phyloP scores from a whole-genome alignment of 139 green algal species.

The Tetraselmis chui region DNA sequence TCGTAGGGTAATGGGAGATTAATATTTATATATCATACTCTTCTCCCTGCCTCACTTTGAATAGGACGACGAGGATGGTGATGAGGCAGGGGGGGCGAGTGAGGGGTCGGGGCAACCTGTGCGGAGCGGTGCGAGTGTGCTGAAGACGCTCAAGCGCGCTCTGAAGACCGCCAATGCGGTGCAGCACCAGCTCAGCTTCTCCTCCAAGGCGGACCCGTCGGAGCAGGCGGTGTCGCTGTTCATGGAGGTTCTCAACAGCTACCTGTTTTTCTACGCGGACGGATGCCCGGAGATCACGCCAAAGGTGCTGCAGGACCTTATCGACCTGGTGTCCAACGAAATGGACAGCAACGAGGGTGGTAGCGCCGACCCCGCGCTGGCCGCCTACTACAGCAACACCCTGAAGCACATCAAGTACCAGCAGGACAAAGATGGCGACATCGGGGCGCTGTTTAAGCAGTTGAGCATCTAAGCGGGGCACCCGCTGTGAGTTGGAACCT shows the following conservation, averaged over 20 bases:
- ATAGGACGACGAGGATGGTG: background rate
- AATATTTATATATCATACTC: background rate
- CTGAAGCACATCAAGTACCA: background rate
- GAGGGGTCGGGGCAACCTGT: conserved; percentile 21
- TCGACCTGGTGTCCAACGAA: conserved; percentile 60
- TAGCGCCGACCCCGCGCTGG: background rate
- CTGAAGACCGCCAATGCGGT: conserved; percentile 69
- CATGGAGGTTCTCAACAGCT: conserved; percentile 80
- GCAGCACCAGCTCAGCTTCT: conserved; percentile 62
- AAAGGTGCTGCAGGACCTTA: conserved; percentile 36
- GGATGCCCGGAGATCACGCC: conserved; percentile 40
- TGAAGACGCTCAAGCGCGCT: conserved; percentile 69
- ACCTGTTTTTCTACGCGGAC: conserved; percentile 57
- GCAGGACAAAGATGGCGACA: background rate
- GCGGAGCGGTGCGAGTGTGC: conserved; percentile 52
- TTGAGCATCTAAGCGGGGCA: background rate
- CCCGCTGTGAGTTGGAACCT: too few relatives aligned
- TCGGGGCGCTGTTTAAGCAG: background rate
- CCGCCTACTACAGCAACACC: background rate
- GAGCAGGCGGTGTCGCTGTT: conserved; percentile 41
- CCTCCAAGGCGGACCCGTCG: conserved; percentile 19
- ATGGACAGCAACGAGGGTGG: conserved; percentile 15
- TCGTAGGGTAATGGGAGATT: too few relatives aligned
- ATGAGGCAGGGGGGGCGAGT: background rate
- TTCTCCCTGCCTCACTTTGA: too few relatives aligned